These are phyloP conservation scores for Penicillium bialowiezense DNA, from an alignment of 495 filamentous ascomycete species.

Conservation along the genomic window DNA sequence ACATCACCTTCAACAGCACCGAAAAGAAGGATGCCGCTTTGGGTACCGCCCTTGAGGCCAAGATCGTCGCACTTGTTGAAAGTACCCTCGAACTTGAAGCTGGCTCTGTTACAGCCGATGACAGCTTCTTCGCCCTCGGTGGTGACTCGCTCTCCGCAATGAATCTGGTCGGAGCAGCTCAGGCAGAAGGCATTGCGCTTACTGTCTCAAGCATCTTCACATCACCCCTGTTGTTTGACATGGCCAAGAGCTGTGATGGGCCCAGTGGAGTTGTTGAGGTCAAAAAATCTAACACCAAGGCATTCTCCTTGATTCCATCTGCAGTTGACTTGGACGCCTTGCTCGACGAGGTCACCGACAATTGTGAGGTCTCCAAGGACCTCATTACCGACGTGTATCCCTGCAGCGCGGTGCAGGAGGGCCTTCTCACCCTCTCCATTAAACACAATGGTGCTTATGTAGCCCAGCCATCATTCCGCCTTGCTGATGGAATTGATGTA, in stretches of 20 bases:
- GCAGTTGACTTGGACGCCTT: constrained; percentile 23
- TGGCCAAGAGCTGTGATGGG: constrained; percentile 37
- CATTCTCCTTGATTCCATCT: constrained; percentile 45
- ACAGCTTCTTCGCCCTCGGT: constrained; percentile 53
- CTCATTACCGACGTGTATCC: constrained; percentile 58
- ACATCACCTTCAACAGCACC: constrained; percentile 33
- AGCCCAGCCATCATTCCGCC: constrained; percentile 44
- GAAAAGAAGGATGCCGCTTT: constrained; percentile 21
- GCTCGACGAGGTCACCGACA: constrained; percentile 42
- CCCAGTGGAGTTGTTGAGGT: constrained; percentile 1
- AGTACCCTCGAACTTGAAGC: constrained; percentile 33
- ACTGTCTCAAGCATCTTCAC: constrained; percentile 51
- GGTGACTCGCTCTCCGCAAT: constrained; percentile 58
- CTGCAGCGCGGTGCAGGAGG: constrained; percentile 70
- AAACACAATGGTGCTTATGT: constrained; percentile 53
- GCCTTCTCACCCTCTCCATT: constrained; percentile 59
- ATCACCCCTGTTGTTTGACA: constrained; percentile 42
- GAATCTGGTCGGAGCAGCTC: constrained; percentile 49
- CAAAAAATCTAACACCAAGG: constrained; percentile 20
- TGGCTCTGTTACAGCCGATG: constrained; percentile 39
- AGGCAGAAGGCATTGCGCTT: constrained; percentile 41
- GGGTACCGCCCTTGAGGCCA: constrained; percentile 27
- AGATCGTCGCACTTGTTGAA: constrained; percentile 37
- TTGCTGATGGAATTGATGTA: constrained; percentile 43
- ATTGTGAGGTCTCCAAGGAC: constrained; percentile 39